These are phyloP conservation scores for Ascochyta lentis DNA, from an alignment of 2,329 filamentous ascomycete genomes.

Conservation along the genomic window DNA sequence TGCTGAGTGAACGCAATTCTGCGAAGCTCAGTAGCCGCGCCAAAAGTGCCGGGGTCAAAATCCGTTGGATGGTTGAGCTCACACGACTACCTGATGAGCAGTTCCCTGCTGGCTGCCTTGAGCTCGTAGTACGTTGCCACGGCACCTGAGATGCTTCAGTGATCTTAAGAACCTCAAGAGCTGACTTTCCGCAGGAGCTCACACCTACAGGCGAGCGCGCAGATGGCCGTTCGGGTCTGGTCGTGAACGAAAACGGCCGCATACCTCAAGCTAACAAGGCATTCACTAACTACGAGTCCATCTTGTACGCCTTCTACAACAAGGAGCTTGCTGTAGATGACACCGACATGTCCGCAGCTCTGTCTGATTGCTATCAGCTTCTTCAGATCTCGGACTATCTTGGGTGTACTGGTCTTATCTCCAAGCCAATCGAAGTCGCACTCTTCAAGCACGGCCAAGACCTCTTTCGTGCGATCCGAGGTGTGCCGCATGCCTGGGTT, in stretches of 20 bases:
- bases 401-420: slow-evolving; percentile 51
- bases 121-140: slow-evolving; percentile 29
- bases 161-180: neutral
- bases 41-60: slow-evolving; percentile 31
- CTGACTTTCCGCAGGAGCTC: slow-evolving; percentile 40
- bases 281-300: slow-evolving; percentile 50
- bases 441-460: slow-evolving; percentile 56
- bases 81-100: slow-evolving; percentile 26
- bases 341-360: slow-evolving; percentile 46
- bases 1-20: slow-evolving; percentile 41
- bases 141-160: neutral
- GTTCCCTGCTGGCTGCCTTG: slow-evolving; percentile 32
- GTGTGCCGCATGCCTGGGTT: slow-evolving; percentile 55
- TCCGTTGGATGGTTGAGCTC: slow-evolving; percentile 46
- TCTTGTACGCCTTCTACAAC: slow-evolving; percentile 58
- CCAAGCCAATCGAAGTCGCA: slow-evolving; percentile 55
- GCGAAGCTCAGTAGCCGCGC: slow-evolving; percentile 35
- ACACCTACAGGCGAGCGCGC: slow-evolving; percentile 40
- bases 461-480: slow-evolving; percentile 54
- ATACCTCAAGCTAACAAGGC: slow-evolving; percentile 32
- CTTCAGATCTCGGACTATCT: slow-evolving; percentile 57
- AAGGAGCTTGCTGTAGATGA: slow-evolving; percentile 51
- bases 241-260: slow-evolving; percentile 48
- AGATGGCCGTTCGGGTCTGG: slow-evolving; percentile 23
- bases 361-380: slow-evolving; percentile 52